Conservation (phyloP, 78 protist species). For the Isochrysis galbana region DNA sequence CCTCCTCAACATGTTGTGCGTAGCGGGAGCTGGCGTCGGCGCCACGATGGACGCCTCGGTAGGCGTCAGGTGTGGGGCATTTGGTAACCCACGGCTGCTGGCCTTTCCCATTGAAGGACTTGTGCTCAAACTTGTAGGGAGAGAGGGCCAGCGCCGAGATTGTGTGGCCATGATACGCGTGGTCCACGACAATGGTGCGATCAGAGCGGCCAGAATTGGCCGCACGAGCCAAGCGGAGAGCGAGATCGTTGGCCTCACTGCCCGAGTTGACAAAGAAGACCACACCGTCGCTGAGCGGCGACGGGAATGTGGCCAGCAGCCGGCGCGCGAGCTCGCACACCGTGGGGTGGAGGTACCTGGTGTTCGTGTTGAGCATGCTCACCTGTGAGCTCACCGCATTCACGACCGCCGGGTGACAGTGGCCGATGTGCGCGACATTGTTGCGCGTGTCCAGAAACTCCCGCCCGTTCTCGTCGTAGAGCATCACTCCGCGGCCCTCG, state of each 20-base stretch:
- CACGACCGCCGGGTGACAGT: background rate
- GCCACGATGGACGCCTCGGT: constrained; percentile 26
- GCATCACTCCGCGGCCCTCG: background rate
- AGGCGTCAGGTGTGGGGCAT: background rate
- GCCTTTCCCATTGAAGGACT: background rate
- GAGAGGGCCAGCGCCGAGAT: background rate
- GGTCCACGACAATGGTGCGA: constrained; percentile 3
- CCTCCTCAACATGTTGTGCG: background rate
- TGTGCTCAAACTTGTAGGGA: constrained; percentile 33
- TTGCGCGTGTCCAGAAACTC: background rate
- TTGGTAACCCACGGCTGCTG: background rate
- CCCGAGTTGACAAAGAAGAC: constrained; percentile 78
- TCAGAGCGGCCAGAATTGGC: constrained; percentile 31
- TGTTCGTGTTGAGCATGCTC: constrained; percentile 66
- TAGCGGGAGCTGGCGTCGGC: constrained; percentile 8
- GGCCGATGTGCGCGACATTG: constrained; percentile 3
- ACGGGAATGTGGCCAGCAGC: background rate
- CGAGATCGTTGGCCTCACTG: constrained; percentile 87
- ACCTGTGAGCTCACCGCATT: constrained; percentile 30
- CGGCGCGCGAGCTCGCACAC: constrained; percentile 15
- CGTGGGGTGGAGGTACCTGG: constrained; percentile 61
- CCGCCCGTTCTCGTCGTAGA: background rate
- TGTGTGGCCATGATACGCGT: constrained; percentile 81
- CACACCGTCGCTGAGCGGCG: background rate
- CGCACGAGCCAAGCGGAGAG: constrained; percentile 71